Percentiles rank a stretch among this genome's conserved stretches.
These are phyloP conservation scores for Teratosphaeria epicoccoides DNA, from an alignment of 2,329 filamentous ascomycete species.

Conservation along the genomic window DNA sequence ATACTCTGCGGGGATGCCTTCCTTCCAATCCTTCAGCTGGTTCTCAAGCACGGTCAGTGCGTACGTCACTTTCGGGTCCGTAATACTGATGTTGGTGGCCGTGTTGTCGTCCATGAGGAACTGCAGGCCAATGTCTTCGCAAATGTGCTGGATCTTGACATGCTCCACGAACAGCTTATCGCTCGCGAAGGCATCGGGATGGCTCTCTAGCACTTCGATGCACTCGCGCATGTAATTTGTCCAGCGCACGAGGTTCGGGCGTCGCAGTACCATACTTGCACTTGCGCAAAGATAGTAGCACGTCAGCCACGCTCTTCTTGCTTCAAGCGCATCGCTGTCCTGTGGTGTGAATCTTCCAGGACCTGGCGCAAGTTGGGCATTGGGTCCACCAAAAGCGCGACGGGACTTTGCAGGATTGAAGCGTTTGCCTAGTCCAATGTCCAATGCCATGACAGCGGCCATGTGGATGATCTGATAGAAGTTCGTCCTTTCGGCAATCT, in stretches of 20 bases:
- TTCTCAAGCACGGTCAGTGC: conserved; percentile 45
- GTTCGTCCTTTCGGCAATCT: conserved; percentile 75
- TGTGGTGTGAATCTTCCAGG: conserved; percentile 19
- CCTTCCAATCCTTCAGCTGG: conserved; percentile 40
- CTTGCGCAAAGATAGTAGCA: conserved; percentile 53
- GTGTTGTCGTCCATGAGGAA: conserved; percentile 47
- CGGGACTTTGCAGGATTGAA: conserved; percentile 28
- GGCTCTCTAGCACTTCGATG: conserved; percentile 45
- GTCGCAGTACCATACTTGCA: conserved; percentile 47
- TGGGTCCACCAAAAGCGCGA: conserved; percentile 26
- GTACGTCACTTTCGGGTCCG: conserved; percentile 46
- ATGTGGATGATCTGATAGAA: conserved; percentile 82
- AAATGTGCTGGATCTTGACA: conserved; percentile 47
- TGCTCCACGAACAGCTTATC: conserved; percentile 48
- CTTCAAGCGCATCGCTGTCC: conserved; percentile 45
- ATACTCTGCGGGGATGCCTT: conserved; percentile 31
- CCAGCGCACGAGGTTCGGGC: conserved; percentile 50
- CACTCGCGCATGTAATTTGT: conserved; percentile 54
- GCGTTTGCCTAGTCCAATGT: conserved; percentile 63
- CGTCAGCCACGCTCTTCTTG: conserved; percentile 48
- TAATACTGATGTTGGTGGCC: conserved; percentile 37
- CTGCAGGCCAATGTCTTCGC: conserved; percentile 45
- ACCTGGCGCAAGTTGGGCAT: conserved; percentile 23
- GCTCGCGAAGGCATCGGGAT: conserved; percentile 46
- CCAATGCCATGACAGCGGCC: conserved; percentile 70